These are phyloP conservation scores for Entomophthora muscae DNA, from an alignment of 371 early-diverging fungal species.

Conservation along the genomic window DNA sequence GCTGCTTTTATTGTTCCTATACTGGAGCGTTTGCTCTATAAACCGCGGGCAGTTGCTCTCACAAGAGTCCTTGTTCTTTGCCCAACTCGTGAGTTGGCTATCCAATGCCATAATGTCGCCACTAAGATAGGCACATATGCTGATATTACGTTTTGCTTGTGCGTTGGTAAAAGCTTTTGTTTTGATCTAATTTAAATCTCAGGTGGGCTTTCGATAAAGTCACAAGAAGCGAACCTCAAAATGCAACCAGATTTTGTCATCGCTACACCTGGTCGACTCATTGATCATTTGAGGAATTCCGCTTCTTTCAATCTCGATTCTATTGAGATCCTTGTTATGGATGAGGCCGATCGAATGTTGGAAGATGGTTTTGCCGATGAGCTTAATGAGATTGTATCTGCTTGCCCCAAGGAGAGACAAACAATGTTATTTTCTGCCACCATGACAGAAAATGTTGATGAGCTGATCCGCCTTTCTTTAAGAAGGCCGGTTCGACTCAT, in stretches of 20 bases:
- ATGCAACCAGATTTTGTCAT: conserved; percentile 93
- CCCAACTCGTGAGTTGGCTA: conserved; percentile 99
- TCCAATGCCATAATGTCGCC: conserved; percentile 88
- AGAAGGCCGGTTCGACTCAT: conserved; percentile 80
- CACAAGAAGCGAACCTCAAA: conserved; percentile 83
- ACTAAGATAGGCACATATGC: conserved; percentile 72
- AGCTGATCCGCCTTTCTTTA: conserved; percentile 82
- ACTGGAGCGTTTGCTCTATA: conserved; percentile 81
- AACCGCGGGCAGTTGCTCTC: conserved; percentile 56
- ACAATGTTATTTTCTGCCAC: conserved; percentile 99
- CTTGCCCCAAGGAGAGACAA: conserved; percentile 81
- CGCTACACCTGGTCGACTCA: conserved; percentile 99
- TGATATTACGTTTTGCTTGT: conserved; percentile 69
- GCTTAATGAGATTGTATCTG: conserved; percentile 83
- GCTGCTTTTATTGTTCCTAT: conserved; percentile 96
- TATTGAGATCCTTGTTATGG: conserved; percentile 96
- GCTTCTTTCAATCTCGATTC: conserved; percentile 66
- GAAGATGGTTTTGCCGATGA: conserved; percentile 99
- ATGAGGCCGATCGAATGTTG: conserved; percentile 99
- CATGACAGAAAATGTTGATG: conserved; percentile 99
- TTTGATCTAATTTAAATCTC: conserved; percentile 11
- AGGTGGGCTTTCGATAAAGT: conserved; percentile 81
- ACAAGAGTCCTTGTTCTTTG: conserved; percentile 92
- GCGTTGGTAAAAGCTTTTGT: conserved; percentile 33
- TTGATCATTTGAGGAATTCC: conserved; percentile 95